These are phyloP conservation scores for Salix arbutifolia DNA, from an alignment of 345 rosid genomes.

Conservation along the genomic window DNA sequence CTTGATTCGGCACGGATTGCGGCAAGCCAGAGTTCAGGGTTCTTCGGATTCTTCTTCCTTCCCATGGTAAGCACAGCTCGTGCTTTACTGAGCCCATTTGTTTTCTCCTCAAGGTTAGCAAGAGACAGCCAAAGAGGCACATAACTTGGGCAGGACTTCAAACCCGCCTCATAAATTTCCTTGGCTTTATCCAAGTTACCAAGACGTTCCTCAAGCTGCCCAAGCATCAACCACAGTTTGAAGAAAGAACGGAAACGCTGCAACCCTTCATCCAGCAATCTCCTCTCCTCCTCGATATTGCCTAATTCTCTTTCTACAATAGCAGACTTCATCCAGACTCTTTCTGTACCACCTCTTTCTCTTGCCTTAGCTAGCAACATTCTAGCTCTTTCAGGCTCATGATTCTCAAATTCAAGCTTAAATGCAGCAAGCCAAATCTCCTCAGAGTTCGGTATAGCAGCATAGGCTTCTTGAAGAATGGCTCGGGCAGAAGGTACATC, in stretches of 20 bases:
- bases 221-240: constrained; percentile 91
- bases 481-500: constrained; percentile 93
- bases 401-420: constrained; percentile 96
- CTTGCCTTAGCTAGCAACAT: constrained; percentile 88
- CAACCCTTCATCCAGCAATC: constrained; percentile 76
- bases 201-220: constrained; percentile 88
- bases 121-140: constrained; percentile 77
- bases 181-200: constrained; percentile 54
- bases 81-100: constrained; percentile 69
- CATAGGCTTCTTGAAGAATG: constrained; percentile 90
- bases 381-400: constrained; percentile 94
- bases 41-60: constrained; percentile 76
- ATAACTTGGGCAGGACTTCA: constrained; percentile 60
- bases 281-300: constrained; percentile 69
- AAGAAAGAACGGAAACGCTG: constrained; percentile 73
- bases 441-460: constrained; percentile 86
- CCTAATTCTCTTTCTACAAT: constrained; percentile 91
- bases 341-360: constrained; percentile 93
- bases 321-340: constrained; percentile 98
- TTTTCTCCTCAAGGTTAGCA: constrained; percentile 74
- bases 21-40: constrained; percentile 86
- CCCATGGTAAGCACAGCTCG: constrained; percentile 77
- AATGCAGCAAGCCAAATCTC: constrained; percentile 97
- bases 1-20: constrained; percentile 73
- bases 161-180: constrained; percentile 61